phyloP scores from a whole-genome alignment of 148 eudicot species.

The Simmondsia chinensis region DNA sequence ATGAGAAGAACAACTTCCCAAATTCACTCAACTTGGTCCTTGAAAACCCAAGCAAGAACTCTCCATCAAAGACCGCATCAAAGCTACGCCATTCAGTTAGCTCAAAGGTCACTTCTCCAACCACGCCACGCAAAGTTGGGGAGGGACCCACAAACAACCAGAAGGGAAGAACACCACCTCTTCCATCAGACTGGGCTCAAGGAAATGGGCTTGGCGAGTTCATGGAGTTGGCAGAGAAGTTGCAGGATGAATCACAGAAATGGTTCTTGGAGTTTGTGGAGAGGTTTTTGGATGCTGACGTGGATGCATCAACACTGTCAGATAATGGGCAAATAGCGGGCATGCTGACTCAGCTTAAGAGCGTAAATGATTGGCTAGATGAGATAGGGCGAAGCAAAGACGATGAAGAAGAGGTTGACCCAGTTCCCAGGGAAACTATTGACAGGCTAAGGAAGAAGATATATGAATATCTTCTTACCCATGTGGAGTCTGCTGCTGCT shows the following conservation, averaged over 20 bases:
- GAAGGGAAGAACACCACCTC: slow-evolving; percentile 29
- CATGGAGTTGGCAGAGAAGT: slow-evolving; percentile 57
- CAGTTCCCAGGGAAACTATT: slow-evolving; percentile 46
- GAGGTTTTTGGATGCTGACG: slow-evolving; percentile 74
- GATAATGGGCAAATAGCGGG: slow-evolving; percentile 88
- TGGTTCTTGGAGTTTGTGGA: slow-evolving; percentile 89
- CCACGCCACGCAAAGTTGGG: slow-evolving; percentile 32
- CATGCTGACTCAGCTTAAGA: slow-evolving; percentile 81
- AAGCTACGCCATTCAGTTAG: slow-evolving; percentile 40
- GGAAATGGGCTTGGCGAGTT: slow-evolving; percentile 69
- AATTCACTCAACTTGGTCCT: slow-evolving; percentile 52
- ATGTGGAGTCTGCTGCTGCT: slow-evolving; percentile 94
- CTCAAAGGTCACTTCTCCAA: slow-evolving; percentile 24
- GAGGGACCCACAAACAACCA: slow-evolving; percentile 28
- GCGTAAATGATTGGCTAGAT: slow-evolving; percentile 90
- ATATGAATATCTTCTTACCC: slow-evolving; percentile 85
- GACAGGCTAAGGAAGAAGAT: slow-evolving; percentile 91
- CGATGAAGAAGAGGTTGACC: slow-evolving; percentile 8
- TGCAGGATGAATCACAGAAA: slow-evolving; percentile 52
- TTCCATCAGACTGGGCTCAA: slow-evolving; percentile 54
- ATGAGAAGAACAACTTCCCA: slow-evolving; percentile 13
- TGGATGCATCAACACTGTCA: slow-evolving; percentile 42
- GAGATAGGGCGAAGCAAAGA: slow-evolving; percentile 31
- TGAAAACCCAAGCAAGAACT: slow-evolving; percentile 38
- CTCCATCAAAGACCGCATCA: slow-evolving; percentile 35